Evolutionary conservation across 1,284 basidiomycete genomes (phyloP).

Genomic region (Ganoderma boninense): DNA sequence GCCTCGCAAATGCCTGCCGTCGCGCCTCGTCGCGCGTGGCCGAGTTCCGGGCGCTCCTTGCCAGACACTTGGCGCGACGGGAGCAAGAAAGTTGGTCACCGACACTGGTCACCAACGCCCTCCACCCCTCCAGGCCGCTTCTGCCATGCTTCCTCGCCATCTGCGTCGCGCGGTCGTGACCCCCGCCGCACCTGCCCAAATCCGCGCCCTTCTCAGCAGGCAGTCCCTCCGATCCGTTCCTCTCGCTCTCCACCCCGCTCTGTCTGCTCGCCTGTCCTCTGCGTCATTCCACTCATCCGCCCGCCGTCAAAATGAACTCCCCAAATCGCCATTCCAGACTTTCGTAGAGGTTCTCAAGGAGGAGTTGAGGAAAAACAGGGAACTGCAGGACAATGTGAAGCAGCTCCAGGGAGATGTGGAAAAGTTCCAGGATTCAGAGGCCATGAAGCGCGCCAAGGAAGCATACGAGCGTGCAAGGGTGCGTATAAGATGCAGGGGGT

Average conservation of each 20-base stretch:
- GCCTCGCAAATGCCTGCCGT: neutral
- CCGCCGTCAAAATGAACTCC: conserved; percentile 67
- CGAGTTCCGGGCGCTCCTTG: conserved; percentile 8
- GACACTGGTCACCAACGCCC: neutral
- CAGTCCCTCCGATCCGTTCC: conserved; percentile 29
- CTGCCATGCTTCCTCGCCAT: conserved; percentile 42
- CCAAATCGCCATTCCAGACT: conserved; percentile 94
- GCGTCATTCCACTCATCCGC: conserved; percentile 75
- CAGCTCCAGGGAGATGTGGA: conserved; percentile 97
- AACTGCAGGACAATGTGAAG: conserved; percentile 96
- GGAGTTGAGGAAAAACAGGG: conserved; percentile 93
- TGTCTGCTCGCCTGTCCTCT: conserved; percentile 30
- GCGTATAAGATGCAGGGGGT: conserved; percentile 41
- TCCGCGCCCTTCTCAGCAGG: conserved; percentile 34
- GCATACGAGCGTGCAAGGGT: conserved; percentile 96
- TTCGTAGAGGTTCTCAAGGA: conserved; percentile 95
- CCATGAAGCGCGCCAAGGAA: conserved; percentile 92
- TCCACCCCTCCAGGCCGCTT: neutral
- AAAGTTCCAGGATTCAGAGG: conserved; percentile 96
- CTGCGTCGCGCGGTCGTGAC: conserved; percentile 38
- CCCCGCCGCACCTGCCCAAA: conserved; percentile 37
- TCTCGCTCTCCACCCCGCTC: conserved; percentile 30
- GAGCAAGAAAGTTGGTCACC: neutral
- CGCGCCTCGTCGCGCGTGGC: conserved; percentile 5
- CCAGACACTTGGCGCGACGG: neutral